These are phyloP conservation scores for Zasmidium cellare DNA, from an alignment of 2,329 filamentous ascomycete genomes.

Conservation along the genomic window DNA sequence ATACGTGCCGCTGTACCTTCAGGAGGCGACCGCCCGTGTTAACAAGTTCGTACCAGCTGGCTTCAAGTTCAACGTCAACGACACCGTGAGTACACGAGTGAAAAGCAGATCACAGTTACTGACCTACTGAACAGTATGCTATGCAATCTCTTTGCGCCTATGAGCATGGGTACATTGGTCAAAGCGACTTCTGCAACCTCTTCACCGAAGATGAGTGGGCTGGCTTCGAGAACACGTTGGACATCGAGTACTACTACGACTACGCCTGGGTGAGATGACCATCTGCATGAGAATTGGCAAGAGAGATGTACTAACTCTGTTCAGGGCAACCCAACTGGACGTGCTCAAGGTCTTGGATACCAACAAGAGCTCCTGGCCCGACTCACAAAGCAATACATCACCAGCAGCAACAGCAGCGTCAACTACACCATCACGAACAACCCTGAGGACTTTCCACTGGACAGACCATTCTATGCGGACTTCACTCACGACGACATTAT, in stretches of 20 bases:
- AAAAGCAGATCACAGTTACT: not conserved
- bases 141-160: conserved; percentile 56
- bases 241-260: conserved; percentile 54
- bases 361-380: conserved; percentile 54
- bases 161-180: conserved; percentile 52
- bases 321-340: conserved; percentile 52
- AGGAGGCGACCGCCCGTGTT: conserved; percentile 47
- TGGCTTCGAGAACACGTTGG: conserved; percentile 55
- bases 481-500: conserved; percentile 58
- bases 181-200: conserved; percentile 53
- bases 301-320: conserved; percentile 29
- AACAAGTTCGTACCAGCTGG: conserved; percentile 48
- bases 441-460: conserved; percentile 47
- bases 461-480: conserved; percentile 53
- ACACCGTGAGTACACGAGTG: conserved; percentile 8
- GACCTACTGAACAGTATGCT: conserved; percentile 35
- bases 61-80: conserved; percentile 51
- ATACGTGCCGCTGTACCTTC: conserved; percentile 51
- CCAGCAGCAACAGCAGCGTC: conserved; percentile 51
- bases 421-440: conserved; percentile 53
- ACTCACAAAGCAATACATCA: conserved; percentile 49
- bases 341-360: conserved; percentile 56
- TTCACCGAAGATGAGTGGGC: conserved; percentile 58
- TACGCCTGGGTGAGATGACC: conserved; percentile 12
- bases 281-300: not conserved